These are phyloP conservation scores for Triglochin maritima DNA, from an alignment of 106 monocot species.

Conservation along the genomic window DNA sequence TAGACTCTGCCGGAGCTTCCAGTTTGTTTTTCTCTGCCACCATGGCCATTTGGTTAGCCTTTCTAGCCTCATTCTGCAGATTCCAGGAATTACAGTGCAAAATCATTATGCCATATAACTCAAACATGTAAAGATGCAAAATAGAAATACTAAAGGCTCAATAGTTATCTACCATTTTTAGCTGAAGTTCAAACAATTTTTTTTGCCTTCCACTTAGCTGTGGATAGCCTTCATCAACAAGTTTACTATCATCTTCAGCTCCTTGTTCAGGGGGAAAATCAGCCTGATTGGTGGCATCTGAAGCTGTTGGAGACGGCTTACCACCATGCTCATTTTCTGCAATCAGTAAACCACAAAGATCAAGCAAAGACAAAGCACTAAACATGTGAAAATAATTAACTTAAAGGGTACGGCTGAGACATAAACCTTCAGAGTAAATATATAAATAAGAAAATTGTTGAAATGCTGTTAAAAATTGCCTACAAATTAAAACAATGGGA, in stretches of 20 bases:
- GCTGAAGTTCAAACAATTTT: conserved; percentile 76
- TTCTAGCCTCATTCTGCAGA: conserved; percentile 85
- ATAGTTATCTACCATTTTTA: conserved; percentile 58
- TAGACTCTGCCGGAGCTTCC: conserved; percentile 66
- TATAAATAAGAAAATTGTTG: too few species aligned
- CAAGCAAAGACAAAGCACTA: conserved; percentile 1
- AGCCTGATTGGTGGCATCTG: conserved; percentile 14
- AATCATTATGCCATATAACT: not conserved
- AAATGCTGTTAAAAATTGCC: too few species aligned
- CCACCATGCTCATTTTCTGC: conserved; percentile 6
- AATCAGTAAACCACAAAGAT: not conserved
- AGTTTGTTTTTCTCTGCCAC: conserved; percentile 71
- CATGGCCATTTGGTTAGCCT: conserved; percentile 89
- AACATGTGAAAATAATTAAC: not conserved
- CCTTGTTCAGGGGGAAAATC: conserved; percentile 11
- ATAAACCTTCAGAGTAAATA: too few species aligned
- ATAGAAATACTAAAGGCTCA: too few species aligned
- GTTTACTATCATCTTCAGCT: conserved; percentile 6
- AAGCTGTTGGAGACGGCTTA: conserved; percentile 12
- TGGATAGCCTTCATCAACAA: conserved; percentile 36
- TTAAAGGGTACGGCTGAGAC: too few species aligned
- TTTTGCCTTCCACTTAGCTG: conserved; percentile 68
- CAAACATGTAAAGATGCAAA: not conserved
- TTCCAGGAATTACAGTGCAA: not conserved
- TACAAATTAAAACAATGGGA: too few species aligned